Percentiles rank a stretch among this genome's conserved stretches.
These are phyloP conservation scores for Komagataella ulmi DNA, from an alignment of 805 yeast genomes.

Conservation along the genomic window DNA sequence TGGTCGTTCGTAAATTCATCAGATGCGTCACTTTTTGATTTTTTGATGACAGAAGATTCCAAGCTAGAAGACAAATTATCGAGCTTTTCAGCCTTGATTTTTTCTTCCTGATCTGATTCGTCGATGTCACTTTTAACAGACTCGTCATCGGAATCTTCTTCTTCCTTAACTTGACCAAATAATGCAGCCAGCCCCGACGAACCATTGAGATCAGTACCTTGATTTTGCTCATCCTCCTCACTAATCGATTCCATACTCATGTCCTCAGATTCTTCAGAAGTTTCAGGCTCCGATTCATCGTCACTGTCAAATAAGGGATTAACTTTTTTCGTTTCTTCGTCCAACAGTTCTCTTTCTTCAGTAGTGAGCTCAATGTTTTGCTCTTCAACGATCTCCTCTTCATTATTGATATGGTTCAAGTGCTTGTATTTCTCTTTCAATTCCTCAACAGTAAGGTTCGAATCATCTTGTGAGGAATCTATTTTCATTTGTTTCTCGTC, in stretches of 20 bases:
- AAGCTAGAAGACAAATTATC: conserved; percentile 24
- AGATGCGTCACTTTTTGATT: conserved; percentile 6
- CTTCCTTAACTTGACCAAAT: conserved; percentile 16
- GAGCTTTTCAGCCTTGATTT: conserved; percentile 5
- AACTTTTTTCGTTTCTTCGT: conserved; percentile 6
- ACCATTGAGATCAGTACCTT: conserved; percentile 2
- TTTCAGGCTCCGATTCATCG: conserved; percentile 5
- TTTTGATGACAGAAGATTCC: conserved; percentile 12
- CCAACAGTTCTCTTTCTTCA: conserved; percentile 3
- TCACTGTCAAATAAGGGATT: conserved; percentile 11
- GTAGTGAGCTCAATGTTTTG: conserved; percentile 4
- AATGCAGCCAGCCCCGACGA: conserved; percentile 20
- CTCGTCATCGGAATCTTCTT: conserved; percentile 21
- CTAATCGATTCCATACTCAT: conserved; percentile 8
- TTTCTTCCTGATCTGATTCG: conserved; percentile 10
- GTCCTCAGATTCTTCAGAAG: conserved; percentile 5
- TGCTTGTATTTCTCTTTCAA: conserved; percentile 41
- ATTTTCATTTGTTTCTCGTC: conserved; percentile 11
- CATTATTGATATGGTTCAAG: not conserved
- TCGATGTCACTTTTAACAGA: conserved; percentile 17
- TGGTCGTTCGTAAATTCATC: conserved; percentile 20
- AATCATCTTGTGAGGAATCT: conserved; percentile 23
- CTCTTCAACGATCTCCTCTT: conserved; percentile 2
- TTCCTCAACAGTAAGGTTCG: conserved; percentile 39
- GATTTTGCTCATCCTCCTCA: conserved; percentile 11